Evolutionary conservation across 352 stramenopile species (phyloP), one percentile per base, ranked within the genome.

Genomic region (Bremia lactucae): DNA sequence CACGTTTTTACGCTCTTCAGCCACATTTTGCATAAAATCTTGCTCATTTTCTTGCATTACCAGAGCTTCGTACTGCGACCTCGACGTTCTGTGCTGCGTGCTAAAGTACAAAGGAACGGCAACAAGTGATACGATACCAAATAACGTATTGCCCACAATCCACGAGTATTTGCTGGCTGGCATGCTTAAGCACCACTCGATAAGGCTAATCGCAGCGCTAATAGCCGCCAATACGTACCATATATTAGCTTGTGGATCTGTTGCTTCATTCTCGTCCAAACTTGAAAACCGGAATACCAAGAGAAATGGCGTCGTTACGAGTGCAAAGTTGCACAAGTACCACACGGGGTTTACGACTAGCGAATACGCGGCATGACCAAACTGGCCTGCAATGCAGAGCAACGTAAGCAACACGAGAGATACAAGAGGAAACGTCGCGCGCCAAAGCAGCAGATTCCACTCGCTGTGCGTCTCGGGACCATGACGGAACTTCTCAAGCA

Each of bases 361-460:
- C 20, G 72, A 82, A 56, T 92, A 92, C 15, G 64, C 60, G 11
- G 55, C 44, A 51, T 80, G 68, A 25, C 77, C 72, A 39, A 75
- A 76, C 49, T 87, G 68, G 31, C 74, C 74, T 10, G 62, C 46
- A 13, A 90, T 58, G 5, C 67, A 72, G 8, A 84, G 60, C 33
- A 83, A 33, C 42, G 71, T 86, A 35, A 82, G 74, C 33, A 86
- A 39, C 55, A 88, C 56, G n/a, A 92, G 72, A 49, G 77, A 68
- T 36, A 85, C 55, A 47, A 89, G 62, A 3, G 79, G 79, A 49
- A 92, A 89, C 9, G 76, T 85, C 31, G 83, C 68, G 48, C 77
- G 74, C 79, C 79, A 92, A 11, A 85, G 50, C 8, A 87, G 43
- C 31, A 92, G 31, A 38, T 89, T 86, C 74, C 79, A 87, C 47